Percentiles rank a stretch among this genome's conserved stretches.
These are phyloP conservation scores for Claviceps sorghi DNA, from an alignment of 2,329 filamentous ascomycete species.

Conservation along the genomic window DNA sequence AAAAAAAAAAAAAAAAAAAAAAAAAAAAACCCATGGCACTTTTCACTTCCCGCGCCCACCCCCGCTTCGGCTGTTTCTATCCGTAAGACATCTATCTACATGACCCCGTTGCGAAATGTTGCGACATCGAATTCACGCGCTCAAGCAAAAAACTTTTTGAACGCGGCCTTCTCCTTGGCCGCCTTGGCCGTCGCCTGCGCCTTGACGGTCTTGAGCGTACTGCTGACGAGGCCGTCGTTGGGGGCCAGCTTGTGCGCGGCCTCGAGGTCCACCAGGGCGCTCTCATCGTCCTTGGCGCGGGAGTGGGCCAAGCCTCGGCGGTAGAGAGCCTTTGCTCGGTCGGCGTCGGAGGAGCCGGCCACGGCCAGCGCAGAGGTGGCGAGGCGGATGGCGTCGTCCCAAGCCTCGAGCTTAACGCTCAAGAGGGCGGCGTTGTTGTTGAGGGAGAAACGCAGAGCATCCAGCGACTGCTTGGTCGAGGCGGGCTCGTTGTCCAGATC, in stretches of 20 bases:
- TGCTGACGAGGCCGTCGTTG: conserved; percentile 56
- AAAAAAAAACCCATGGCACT: neutral
- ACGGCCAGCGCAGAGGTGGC: conserved; percentile 62
- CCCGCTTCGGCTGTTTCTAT: neutral
- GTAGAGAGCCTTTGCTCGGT: conserved; percentile 82
- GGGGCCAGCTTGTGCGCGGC: conserved; percentile 64
- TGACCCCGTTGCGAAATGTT: neutral
- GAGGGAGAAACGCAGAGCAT: conserved; percentile 65
- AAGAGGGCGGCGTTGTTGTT: conserved; percentile 82
- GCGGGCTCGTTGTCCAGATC: conserved; percentile 57
- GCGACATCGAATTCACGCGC: neutral
- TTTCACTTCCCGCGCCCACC: neutral
- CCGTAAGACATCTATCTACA: neutral
- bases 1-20: neutral
- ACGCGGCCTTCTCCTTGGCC: conserved; percentile 83
- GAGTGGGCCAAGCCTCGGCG: conserved; percentile 64
- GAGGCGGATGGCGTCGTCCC: conserved; percentile 52
- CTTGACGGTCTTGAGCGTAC: conserved; percentile 67
- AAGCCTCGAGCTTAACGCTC: conserved; percentile 64
- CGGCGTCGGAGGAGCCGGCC: conserved; percentile 49
- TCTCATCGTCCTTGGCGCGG: conserved; percentile 71
- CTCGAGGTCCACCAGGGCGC: conserved; percentile 59
- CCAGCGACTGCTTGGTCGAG: conserved; percentile 51
- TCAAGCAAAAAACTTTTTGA: conserved; percentile 74
- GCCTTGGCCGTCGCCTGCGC: conserved; percentile 55